Conservation (phyloP, 768 basidiomycete genomes). For the Obba rivulosa region DNA sequence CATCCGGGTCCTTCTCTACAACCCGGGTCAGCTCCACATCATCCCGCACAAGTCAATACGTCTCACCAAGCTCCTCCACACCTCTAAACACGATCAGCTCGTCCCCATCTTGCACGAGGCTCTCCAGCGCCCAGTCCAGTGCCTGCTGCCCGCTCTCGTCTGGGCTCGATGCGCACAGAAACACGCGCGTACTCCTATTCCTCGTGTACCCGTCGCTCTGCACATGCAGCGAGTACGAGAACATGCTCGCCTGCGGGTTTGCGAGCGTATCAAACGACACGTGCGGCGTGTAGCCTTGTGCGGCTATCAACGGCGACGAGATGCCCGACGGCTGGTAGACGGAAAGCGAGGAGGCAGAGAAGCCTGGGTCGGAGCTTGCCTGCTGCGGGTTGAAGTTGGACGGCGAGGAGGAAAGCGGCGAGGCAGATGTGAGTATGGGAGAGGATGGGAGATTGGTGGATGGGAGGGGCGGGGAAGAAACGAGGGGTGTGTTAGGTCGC, state of each 20-base stretch:
- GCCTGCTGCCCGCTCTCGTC: slow-evolving; percentile 89
- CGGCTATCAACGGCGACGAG: slow-evolving; percentile 15
- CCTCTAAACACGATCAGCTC: slow-evolving; percentile 91
- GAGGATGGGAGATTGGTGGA: slow-evolving; percentile 7
- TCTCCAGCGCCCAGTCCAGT: slow-evolving; percentile 88
- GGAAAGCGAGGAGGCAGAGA: neutral
- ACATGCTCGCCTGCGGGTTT: slow-evolving; percentile 76
- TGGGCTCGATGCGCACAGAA: slow-evolving; percentile 81
- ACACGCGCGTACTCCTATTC: slow-evolving; percentile 75
- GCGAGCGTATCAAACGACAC: slow-evolving; percentile 89
- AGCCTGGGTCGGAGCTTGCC: neutral
- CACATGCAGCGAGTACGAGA: slow-evolving; percentile 81
- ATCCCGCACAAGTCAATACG: neutral
- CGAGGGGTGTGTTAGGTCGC: slow-evolving; percentile 18
- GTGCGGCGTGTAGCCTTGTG: slow-evolving; percentile 46
- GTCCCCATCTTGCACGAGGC: slow-evolving; percentile 82
- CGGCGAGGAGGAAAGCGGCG: slow-evolving; percentile 9
- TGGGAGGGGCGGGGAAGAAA: slow-evolving; percentile 14
- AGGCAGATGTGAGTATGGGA: slow-evolving; percentile 3
- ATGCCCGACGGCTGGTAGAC: slow-evolving; percentile 4
- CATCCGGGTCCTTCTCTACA: slow-evolving; percentile 69
- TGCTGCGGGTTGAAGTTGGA: neutral
- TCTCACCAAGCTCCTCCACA: slow-evolving; percentile 74
- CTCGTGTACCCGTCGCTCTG: slow-evolving; percentile 80
- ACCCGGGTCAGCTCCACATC: neutral